phyloP scores from a whole-genome alignment of 345 rosid genomes.

The Eucalyptus tenuipes region DNA sequence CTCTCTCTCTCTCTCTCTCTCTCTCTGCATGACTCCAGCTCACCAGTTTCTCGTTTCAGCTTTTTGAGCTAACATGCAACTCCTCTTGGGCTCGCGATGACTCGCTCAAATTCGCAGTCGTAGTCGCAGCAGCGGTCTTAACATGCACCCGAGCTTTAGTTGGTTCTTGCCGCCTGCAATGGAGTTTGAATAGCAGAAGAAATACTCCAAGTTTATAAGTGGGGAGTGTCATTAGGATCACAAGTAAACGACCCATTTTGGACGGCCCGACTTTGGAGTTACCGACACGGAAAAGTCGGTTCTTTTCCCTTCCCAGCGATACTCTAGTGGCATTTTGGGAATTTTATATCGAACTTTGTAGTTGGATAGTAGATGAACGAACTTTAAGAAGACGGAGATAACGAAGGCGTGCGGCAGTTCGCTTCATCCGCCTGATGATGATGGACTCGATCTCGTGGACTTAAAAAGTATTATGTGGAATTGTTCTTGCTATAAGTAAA shows the following conservation, averaged over 20 bases:
- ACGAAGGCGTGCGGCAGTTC: slow-evolving; percentile 3
- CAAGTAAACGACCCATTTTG: not conserved
- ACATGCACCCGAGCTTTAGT: not conserved
- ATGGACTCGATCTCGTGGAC: not conserved
- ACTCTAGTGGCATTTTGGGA: not conserved
- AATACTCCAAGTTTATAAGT: not conserved
- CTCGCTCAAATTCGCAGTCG: not conserved
- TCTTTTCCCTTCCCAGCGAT: not conserved
- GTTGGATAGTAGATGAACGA: slow-evolving; percentile 47
- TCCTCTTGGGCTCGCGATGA: not conserved
- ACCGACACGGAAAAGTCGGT: slow-evolving; percentile 13
- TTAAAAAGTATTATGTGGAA: not conserved
- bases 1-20: not conserved
- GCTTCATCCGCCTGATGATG: not conserved
- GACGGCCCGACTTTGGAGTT: slow-evolving; percentile 6
- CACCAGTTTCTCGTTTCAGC: not conserved
- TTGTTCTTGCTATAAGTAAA: not conserved
- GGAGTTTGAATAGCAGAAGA: not conserved
- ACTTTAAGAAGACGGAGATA: slow-evolving; percentile 36
- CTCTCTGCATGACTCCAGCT: not conserved
- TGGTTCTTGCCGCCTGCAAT: not conserved
- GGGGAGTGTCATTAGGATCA: not conserved
- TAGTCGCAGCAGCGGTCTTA: not conserved
- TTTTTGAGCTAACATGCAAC: not conserved
- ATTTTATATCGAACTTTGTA: not conserved